Base-by-base conservation (phyloP, 495 filamentous ascomycete genomes). In the Filosporella fistucella region DNA sequence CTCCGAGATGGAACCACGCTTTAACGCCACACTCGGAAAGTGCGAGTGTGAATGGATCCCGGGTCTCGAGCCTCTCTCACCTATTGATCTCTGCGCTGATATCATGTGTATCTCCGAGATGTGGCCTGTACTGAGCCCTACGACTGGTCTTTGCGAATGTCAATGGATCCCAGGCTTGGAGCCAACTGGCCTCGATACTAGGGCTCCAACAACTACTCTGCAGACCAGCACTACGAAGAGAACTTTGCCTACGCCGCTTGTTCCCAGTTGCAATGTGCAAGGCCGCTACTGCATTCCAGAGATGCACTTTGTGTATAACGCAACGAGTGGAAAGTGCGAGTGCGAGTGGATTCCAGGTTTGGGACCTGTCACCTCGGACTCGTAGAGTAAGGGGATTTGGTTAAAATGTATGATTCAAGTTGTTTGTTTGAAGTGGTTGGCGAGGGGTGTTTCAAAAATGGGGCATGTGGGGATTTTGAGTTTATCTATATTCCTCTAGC, bases 101-200 rank as follows among this genome's bases (percentile, higher is more conserved):
- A 36, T 45, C 23, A 8, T 34, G 1, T 45, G 42, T 23, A 45
- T 45, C 25, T 28, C 42, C 3, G 42, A 45, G 20, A 45, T 13
- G 42, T n/a, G 13, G 12, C 42, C 42, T 5, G 30, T 34, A 8
- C 5, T 45, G 8, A 45, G 35, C 17, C 4, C 28, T 1, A 23
- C 30, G 11, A 35, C 28, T 1, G 18, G 18, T 12, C 18, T n/a
- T 2, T 45, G 42, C 23, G 18, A 16, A 10, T 45, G 42, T 24
- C 28, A 45, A 36, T 44, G 42, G 42, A 44, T 44, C 5, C 42
- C 42, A 12, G 42, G 42, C 28, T 28, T 44, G 16, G 42, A 33
- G 26, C 41, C 41, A 23, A 23, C 17, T n/a, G 37, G n/a, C 23
- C 9, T 14, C 13, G 32, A 10, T 14, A 23, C 11, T 14, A 20